A percentile compares a stretch with the other conserved stretches of the same genome.
phyloP scores from a whole-genome alignment of 2,329 filamentous ascomycete species.

The Alternaria ethzedia region DNA sequence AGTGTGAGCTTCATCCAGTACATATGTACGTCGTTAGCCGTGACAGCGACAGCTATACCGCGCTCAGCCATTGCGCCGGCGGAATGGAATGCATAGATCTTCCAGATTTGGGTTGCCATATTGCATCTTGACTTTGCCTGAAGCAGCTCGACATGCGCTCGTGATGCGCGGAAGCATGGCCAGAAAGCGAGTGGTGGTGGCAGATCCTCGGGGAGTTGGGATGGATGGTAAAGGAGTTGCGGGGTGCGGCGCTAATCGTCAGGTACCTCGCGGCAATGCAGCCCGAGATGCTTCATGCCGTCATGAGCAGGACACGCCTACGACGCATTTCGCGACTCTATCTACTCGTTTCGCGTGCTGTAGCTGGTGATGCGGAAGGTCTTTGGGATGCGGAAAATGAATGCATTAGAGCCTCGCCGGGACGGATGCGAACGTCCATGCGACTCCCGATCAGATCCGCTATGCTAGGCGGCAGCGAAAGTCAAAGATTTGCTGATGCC shows the following conservation, averaged over 20 bases:
- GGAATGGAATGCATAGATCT: slow-evolving; percentile 3
- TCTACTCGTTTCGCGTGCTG: neutral
- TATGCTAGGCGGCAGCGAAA: slow-evolving; percentile 8
- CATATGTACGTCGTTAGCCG: neutral
- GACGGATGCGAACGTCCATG: neutral
- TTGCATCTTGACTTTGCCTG: neutral
- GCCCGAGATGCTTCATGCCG: slow-evolving; percentile 9
- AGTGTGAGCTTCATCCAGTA: neutral
- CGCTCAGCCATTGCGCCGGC: neutral
- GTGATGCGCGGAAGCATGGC: neutral
- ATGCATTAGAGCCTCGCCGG: neutral
- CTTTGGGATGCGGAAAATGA: neutral
- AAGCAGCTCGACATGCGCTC: neutral
- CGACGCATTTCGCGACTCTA: neutral
- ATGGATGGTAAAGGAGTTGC: slow-evolving; percentile 5
- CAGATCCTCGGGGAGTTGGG: neutral
- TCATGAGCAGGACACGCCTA: neutral
- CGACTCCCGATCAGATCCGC: neutral
- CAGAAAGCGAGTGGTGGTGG: neutral
- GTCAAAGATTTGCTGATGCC: neutral
- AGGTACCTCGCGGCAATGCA: slow-evolving; percentile 19
- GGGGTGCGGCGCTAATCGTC: slow-evolving; percentile 16
- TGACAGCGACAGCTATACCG: neutral
- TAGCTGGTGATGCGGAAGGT: neutral
- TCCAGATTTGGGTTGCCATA: neutral